Percentiles rank a stretch among this genome's conserved stretches.
Evolutionary conservation across 1,284 basidiomycete species (phyloP).

Genomic region (Pyrrhoderma noxium): DNA sequence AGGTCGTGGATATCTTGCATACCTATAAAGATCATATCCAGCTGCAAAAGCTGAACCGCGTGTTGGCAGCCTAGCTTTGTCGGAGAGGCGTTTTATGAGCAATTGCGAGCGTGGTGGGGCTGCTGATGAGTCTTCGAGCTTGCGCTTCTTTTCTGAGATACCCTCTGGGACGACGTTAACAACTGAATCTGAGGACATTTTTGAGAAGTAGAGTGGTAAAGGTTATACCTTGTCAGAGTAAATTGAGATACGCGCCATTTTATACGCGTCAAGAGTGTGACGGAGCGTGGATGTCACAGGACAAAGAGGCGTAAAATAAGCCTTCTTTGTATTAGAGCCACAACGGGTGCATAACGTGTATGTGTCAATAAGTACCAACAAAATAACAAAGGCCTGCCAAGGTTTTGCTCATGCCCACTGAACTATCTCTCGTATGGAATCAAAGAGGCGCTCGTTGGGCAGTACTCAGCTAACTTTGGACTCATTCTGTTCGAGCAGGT

Average conservation of each 20-base stretch:
- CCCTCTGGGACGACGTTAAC: conserved; percentile 12
- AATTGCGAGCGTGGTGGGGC: conserved; percentile 45
- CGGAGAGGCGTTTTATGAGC: conserved; percentile 80
- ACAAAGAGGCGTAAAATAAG: not conserved
- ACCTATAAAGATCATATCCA: conserved; percentile 94
- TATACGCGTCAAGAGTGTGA: conserved; percentile 3
- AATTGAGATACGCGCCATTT: not conserved
- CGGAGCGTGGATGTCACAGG: not conserved
- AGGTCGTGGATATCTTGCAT: conserved; percentile 13
- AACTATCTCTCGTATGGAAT: too few relatives aligned
- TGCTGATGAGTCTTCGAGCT: conserved; percentile 11
- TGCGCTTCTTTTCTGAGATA: conserved; percentile 15
- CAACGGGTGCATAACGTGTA: too few relatives aligned
- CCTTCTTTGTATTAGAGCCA: not conserved
- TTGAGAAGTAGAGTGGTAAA: not conserved
- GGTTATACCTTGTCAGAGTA: not conserved
- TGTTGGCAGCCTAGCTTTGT: conserved; percentile 80
- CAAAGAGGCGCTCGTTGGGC: too few relatives aligned
- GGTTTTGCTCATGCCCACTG: too few relatives aligned
- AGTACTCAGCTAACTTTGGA: too few relatives aligned
- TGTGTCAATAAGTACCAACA: too few relatives aligned
- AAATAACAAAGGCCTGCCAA: too few relatives aligned
- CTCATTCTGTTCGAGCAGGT: too few relatives aligned
- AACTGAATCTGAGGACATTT: not conserved
- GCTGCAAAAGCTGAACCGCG: conserved; percentile 83